Evolutionary conservation across 768 basidiomycete species (phyloP), one percentile per base, ranked within the genome.

Genomic region (Psilocybe sp.): DNA sequence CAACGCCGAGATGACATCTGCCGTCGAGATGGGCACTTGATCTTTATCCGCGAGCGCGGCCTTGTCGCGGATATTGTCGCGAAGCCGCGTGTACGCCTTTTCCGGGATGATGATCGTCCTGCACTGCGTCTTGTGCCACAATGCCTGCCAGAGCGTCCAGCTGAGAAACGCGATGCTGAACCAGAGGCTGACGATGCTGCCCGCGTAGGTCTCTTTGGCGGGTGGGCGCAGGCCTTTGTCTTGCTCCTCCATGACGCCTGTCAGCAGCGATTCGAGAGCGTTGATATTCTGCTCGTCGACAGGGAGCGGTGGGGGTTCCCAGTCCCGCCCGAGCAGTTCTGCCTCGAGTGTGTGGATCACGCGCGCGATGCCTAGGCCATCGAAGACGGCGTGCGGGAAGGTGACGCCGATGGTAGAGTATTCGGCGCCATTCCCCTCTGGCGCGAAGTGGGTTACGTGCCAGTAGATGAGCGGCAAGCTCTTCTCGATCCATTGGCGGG

Each of bases 371-470:
- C 36, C 46, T 23, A 47, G 33, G 15, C 46, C 46, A 19, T 47
- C 46, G 8, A 47, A 47, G 18, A 19, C 36, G n/a, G n/a, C 37
- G 11, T 47, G 46, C 12, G 37, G 46, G 4, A 47, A 47, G 18
- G 46, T 39, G 2, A 47, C 34, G 3, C 46, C 46, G 19, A 47
- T 47, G 15, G 35, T 23, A 5, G 36, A 47, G 16, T 44, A 34
- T 34, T 31, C 8, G 3, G 28, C 3, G 3, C n/a, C 31, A 14
- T 34, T 34, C 1, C n/a, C 28, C 1, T 3, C 14, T 4, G 15
- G 15, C 1, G 43, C 32, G 10, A 44, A 44, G 14, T 44, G 32
- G 2, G 28, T 44, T 13, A 39, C 19, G 28, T 36, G 45, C 35
- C 35, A 39, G 34, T 46, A 20, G 15, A 28, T 33, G 35, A 46